A percentile compares a stretch with the other conserved stretches of the same genome.
phyloP scores from a whole-genome alignment of 306 rosid genomes.

The Vigna reflexopilosa region DNA sequence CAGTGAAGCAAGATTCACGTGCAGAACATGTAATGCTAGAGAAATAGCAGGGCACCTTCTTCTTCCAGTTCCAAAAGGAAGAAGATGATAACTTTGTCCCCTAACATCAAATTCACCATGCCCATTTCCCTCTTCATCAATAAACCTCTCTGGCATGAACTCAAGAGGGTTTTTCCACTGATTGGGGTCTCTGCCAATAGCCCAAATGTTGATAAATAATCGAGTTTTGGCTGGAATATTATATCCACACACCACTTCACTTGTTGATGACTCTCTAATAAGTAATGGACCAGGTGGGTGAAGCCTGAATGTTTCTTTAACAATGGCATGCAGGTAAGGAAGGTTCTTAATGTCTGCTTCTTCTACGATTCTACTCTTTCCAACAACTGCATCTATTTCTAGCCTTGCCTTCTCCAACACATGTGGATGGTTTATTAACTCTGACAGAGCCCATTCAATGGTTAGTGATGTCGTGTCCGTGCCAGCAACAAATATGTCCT shows the following conservation, averaged over 20 bases:
- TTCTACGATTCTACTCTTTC: constrained; percentile 53
- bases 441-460: constrained; percentile 73
- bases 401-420: constrained; percentile 57
- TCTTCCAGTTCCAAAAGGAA: constrained; percentile 81
- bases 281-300: constrained; percentile 64
- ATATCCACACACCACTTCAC: constrained; percentile 47
- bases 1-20: constrained; percentile 55
- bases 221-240: constrained; percentile 59
- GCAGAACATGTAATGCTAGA: constrained; percentile 52
- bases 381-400: constrained; percentile 59
- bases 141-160: constrained; percentile 63
- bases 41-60: constrained; percentile 68
- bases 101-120: constrained; percentile 51
- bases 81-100: constrained; percentile 59
- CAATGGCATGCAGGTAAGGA: constrained; percentile 65
- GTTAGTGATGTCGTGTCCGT: constrained; percentile 64
- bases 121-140: constrained; percentile 13
- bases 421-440: constrained; percentile 65
- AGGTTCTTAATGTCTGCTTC: constrained; percentile 67
- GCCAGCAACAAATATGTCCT: constrained; percentile 69
- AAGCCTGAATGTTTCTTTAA: constrained; percentile 67
- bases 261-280: constrained; percentile 51
- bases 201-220: constrained; percentile 65
- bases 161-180: constrained; percentile 60
- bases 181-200: constrained; percentile 64